These are phyloP conservation scores for Metschnikowia corniflorae DNA, from an alignment of 805 yeast genomes.

Conservation along the genomic window DNA sequence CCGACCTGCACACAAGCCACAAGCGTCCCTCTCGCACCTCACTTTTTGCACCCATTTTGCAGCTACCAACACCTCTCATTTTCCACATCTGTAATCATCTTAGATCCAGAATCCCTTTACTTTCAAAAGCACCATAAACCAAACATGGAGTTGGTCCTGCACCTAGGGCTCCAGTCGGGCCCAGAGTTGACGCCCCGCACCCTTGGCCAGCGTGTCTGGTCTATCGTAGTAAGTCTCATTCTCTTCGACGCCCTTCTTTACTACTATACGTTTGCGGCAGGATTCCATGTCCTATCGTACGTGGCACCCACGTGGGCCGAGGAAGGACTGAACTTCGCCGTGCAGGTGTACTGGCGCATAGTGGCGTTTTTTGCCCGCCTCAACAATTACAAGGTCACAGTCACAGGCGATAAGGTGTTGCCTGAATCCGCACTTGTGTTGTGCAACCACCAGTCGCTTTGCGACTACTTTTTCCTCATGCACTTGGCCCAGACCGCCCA, in stretches of 20 bases:
- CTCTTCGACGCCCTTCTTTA: slow-evolving; percentile 15
- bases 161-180: slow-evolving; percentile 28
- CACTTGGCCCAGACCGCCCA: slow-evolving; percentile 30
- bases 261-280: slow-evolving; percentile 23
- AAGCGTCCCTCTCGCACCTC: no score
- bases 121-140: no score
- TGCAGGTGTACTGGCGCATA: slow-evolving; percentile 16
- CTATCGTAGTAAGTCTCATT: slow-evolving; percentile 16
- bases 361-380: slow-evolving; percentile 9
- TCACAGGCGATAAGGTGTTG: slow-evolving; percentile 42
- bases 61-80: no score
- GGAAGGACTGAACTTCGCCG: slow-evolving; percentile 1
- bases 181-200: slow-evolving; percentile 12
- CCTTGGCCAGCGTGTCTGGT: slow-evolving; percentile 14
- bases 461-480: slow-evolving; percentile 59
- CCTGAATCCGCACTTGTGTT: slow-evolving; percentile 37
- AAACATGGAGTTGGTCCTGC: slow-evolving; percentile 29
- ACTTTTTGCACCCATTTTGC: no score
- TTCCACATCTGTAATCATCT: no score
- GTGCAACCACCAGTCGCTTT: slow-evolving; percentile 64
- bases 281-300: slow-evolving; percentile 11
- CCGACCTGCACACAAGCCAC: no score
- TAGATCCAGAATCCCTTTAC: no score
- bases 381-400: slow-evolving; percentile 29
- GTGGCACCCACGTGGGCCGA: slow-evolving; percentile 9